Evolutionary conservation across 208 protist species (phyloP), one percentile per base, ranked within the genome.

Genomic region (Leishmania braziliensis): DNA sequence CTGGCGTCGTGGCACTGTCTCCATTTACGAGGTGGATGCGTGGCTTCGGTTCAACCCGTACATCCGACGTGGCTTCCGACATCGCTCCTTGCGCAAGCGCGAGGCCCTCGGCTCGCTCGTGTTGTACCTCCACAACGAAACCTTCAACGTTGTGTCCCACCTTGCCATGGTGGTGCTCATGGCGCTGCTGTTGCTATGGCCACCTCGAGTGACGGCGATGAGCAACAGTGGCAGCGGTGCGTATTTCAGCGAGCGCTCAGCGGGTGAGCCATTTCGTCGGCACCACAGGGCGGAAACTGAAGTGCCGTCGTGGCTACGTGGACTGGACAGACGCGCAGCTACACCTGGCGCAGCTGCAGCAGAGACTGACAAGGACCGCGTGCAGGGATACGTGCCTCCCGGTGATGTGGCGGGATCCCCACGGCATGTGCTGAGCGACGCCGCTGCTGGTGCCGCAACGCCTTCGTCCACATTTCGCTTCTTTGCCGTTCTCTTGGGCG

Each of bases 1-100:
- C 60, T 88, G 77, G 82, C 87, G 54, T 77, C 77, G 82, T n/a
- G 82, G 82, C 36, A 85, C 82, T 10, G 53, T 85, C 58, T 82
- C 77, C 3, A 86, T 94, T 53, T 84, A 94, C 51, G 80, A 95
- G 65, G 86, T 94, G 36, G 86, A 89, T 50, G 68, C 76, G 65
- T 94, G 86, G 83, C 83, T 94, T 26, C 92, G 86, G 66, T 95
- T 93, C 77, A 95, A 95, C 83, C 79, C 79, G 16, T 90, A 90
- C 77, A 87, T 95, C 48, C 79, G 84, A 1, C 75, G 83, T 1
- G 92, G 92, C 46, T 95, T 92, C 78, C 90, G 92, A 29, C 90
- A 90, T 1, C 71, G 80, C n/a, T 81, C 62, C n/a, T 79, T 92
- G 66, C 85, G 84, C 65, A 69, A 79, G 20, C 78, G 85, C 8